A percentile compares a stretch with the other conserved stretches of the same genome.
phyloP scores from a whole-genome alignment of 1,284 basidiomycete genomes.

The Ceratorhiza oryzae-sativae region DNA sequence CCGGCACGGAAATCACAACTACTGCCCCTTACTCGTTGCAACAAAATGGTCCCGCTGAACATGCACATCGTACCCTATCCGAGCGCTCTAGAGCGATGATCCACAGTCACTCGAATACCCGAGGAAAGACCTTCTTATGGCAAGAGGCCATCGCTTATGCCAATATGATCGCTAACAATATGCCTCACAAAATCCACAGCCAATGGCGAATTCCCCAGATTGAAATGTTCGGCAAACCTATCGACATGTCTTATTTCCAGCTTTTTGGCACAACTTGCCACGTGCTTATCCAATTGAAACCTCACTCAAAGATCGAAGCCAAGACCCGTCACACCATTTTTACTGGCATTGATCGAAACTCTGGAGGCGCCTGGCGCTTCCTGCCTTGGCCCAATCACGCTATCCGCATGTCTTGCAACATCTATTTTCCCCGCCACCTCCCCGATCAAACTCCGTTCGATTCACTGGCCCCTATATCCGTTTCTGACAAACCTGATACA shows the following conservation, averaged over 20 bases:
- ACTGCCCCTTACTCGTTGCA: conserved; percentile 46
- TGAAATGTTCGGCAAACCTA: conserved; percentile 2
- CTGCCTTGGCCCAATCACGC: background rate
- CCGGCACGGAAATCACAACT: conserved; percentile 10
- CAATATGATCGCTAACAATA: background rate
- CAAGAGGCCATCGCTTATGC: conserved; percentile 13
- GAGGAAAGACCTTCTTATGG: conserved; percentile 12
- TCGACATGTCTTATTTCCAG: conserved; percentile 26
- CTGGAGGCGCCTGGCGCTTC: conserved; percentile 12
- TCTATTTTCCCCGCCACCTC: conserved; percentile 19
- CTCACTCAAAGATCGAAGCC: background rate
- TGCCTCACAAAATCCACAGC: background rate
- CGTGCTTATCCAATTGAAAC: background rate
- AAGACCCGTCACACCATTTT: conserved; percentile 13
- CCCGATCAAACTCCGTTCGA: background rate
- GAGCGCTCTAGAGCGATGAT: conserved; percentile 23
- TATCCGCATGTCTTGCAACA: background rate
- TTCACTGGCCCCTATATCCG: background rate
- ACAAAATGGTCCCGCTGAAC: conserved; percentile 48
- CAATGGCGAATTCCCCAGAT: conserved; percentile 1
- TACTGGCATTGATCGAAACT: conserved; percentile 18
- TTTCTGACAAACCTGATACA: background rate
- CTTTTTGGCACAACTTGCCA: conserved; percentile 22
- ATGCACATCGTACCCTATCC: conserved; percentile 44
- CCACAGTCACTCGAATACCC: conserved; percentile 8